Evolutionary conservation across 768 basidiomycete species (phyloP), one percentile per base, ranked within the genome.

Genomic region (Rhodotorula paludigena): DNA sequence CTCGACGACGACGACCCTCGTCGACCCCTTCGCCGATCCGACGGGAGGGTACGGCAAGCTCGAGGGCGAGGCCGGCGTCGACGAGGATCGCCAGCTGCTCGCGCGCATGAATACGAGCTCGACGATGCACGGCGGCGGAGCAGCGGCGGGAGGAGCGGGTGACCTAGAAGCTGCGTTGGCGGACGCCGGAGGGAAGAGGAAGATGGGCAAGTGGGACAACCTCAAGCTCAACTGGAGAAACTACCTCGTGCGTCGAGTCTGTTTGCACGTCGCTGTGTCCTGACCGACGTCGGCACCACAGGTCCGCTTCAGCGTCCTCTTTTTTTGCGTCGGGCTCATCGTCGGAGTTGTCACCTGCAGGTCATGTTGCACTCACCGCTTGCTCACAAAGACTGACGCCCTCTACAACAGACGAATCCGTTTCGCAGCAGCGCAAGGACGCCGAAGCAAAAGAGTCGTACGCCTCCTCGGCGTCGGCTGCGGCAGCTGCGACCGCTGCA

Each of bases 1-100:
- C 49, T 64, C 68, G 18, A 18, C 53, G 12, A 48, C 60, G 23
- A 64, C 63, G 44, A 69, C 68, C 2, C 60, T 69, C 41, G 68
- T 69, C 42, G 63, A 57, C 36, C 53, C 53, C 1, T 63, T 60
- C 25, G 32, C 30, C 3, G 28, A 41, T 30, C n/a, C 57, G 16
- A 25, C 12, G 28, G 53, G 38, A 9, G 47, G 41, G 23, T 60
- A 64, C 53, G 57, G 45, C 51, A 63, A 60, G 38, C 32, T 57
- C 39, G n/a, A 48, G 47, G 25, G 23, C 47, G 47, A 45, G 16
- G 20, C 7, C 23, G 44, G 25, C 5, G 9, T 25, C n/a, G 47
- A 8, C 23, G 52, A 7, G 35, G 52, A 53, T 21, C 4, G 25
- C 23, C 52, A 36, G 54, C 54, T 28, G 38, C 28, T 38, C n/a